Percentiles rank a stretch among this genome's conserved stretches.
Conservation (phyloP, 768 basidiomycete genomes). For the Hortiboletus campestris region DNA sequence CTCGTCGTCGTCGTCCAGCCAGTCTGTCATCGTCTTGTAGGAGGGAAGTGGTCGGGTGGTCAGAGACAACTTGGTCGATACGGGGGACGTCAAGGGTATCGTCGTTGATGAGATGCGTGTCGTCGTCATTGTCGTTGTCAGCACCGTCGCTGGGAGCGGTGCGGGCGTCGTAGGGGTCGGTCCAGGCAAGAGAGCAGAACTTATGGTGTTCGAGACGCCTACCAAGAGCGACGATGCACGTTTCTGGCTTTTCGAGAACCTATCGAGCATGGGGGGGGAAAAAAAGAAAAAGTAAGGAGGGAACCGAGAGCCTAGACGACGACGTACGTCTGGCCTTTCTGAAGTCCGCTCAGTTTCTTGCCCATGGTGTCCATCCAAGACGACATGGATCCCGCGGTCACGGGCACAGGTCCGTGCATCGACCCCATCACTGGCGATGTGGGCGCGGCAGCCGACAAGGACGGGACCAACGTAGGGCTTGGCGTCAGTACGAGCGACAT, state of each 20-base stretch:
- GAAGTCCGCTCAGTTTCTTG: constrained; percentile 59
- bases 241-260: constrained; percentile 67
- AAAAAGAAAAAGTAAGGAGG: too few relatives aligned
- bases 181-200: constrained; percentile 44
- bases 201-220: constrained; percentile 59
- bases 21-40: constrained; percentile 14
- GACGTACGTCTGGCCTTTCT: constrained; percentile 53
- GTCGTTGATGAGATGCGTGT: constrained; percentile 21
- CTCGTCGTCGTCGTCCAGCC: constrained; percentile 43
- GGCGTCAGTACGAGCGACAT: constrained; percentile 10
- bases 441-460: background rate
- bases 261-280: constrained; percentile 17
- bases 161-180: constrained; percentile 32
- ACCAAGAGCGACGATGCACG: constrained; percentile 65
- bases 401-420: constrained; percentile 20
- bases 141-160: background rate
- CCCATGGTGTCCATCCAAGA: constrained; percentile 61
- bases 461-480: constrained; percentile 10
- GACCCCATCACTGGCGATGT: background rate
- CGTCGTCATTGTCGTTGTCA: background rate
- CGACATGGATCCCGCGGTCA: constrained; percentile 29
- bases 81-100: background rate
- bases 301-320: background rate
- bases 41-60: constrained; percentile 1
- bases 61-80: background rate